Evolutionary conservation across 106 monocot species (phyloP).

Genomic region (Ottelia alismoides): DNA sequence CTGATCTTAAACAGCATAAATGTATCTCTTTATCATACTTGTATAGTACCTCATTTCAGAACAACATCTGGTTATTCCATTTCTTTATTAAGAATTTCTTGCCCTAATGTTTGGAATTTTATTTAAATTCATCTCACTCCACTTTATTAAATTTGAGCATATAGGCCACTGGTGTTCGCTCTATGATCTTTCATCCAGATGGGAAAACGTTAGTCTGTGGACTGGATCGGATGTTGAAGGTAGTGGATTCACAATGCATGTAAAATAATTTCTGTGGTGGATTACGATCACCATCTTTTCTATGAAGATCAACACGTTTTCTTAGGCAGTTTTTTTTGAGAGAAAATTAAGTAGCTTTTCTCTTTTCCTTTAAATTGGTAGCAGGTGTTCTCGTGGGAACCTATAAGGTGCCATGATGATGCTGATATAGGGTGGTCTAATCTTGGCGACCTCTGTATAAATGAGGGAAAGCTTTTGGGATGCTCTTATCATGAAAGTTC

Average conservation of each 20-base stretch:
- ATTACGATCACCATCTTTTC: not conserved
- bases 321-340: not conserved
- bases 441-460: no score
- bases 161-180: slow-evolving; percentile 60
- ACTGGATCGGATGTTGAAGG: slow-evolving; percentile 69
- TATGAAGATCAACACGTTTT: no score
- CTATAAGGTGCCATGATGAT: no score
- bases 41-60: not conserved
- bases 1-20: not conserved
- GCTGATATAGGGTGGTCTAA: no score
- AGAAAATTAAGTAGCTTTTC: no score
- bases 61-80: no score
- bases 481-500: no score
- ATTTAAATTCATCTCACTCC: no score
- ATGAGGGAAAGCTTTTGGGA: no score
- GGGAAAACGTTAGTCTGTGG: slow-evolving; percentile 88
- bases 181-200: slow-evolving; percentile 91
- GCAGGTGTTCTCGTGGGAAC: slow-evolving; percentile 11
- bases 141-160: not conserved
- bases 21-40: not conserved
- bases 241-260: no score
- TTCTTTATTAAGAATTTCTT: no score
- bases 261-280: not conserved
- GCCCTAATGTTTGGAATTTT: no score
- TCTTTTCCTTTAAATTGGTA: not conserved